Evolutionary conservation across 1,284 basidiomycete species (phyloP), one percentile per base, ranked within the genome.

Genomic region (Fomitopsis schrenkii): DNA sequence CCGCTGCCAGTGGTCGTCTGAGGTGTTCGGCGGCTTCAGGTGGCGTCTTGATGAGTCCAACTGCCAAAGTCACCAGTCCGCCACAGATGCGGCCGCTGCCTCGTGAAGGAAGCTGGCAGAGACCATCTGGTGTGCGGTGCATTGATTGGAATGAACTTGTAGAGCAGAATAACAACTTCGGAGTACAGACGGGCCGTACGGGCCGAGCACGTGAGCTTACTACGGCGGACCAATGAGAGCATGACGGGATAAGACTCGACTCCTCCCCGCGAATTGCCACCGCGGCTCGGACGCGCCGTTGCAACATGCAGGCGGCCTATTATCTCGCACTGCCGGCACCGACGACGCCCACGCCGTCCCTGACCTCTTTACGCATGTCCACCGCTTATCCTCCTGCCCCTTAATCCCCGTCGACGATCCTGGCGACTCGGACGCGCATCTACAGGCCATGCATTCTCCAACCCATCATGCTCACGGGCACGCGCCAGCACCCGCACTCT

Each of bases 401-500:
- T 3, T 48, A 30, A 48, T 22, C 6, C 46, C 30, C 28, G 48
- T 33, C 48, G 28, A 33, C 48, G 48, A 50, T 14, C 28, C 28
- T 33, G 38, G 8, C 12, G 6, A 40, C 38, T 1, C 9, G 38
- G 38, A 40, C 38, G 38, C 9, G 38, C 48, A 14, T 28, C 12
- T 3, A 50, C 12, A 12, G 9, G 48, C 28, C n/a, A 54, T 54
- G 52, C 52, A 54, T 40, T 9, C 52, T 19, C 40, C 35, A 33
- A 8, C 35, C 10, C 35, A 54, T 30, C 52, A 50, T 17, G 28
- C 19, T 5, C 52, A 54, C 12, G 52, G 19, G 19, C 61, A 59
- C 41, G 48, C 62, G 17, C 50, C 54, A 33, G 54, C 70, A 1
- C 77, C 78, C 0, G 70, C 72, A 48, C 67, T 82, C 9, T 68